Conservation (phyloP, 2,329 filamentous ascomycete genomes). For the Xylariaceae sp. region DNA sequence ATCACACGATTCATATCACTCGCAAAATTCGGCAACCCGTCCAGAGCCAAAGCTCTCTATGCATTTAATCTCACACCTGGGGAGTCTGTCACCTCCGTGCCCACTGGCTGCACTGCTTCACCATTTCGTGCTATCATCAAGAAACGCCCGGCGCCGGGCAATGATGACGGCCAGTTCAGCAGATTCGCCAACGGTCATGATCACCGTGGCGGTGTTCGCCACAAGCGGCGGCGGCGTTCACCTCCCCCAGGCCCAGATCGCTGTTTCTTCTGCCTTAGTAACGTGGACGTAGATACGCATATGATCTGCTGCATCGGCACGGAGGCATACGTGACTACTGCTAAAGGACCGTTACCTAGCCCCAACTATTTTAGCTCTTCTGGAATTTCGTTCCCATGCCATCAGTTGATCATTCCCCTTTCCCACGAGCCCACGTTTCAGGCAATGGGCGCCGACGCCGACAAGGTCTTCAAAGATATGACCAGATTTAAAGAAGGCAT, state of each 20-base stretch:
- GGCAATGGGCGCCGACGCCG: conserved; percentile 56
- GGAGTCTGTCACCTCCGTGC: conserved; percentile 55
- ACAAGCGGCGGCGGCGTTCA: conserved; percentile 43
- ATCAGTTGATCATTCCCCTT: conserved; percentile 87
- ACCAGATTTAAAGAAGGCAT: conserved; percentile 68
- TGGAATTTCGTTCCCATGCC: conserved; percentile 69
- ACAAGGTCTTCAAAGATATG: conserved; percentile 73
- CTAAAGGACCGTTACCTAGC: conserved; percentile 81
- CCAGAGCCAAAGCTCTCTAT: conserved; percentile 76
- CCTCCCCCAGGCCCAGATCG: conserved; percentile 63
- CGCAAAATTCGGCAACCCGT: conserved; percentile 67
- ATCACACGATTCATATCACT: conserved; percentile 89
- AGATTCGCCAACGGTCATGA: conserved; percentile 49
- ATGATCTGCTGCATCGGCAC: conserved; percentile 86
- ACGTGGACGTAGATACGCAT: conserved; percentile 75
- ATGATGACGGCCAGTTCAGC: conserved; percentile 43
- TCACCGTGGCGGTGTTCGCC: conserved; percentile 39
- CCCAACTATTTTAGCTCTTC: conserved; percentile 58
- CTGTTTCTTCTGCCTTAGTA: conserved; percentile 95
- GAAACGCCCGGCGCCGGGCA: conserved; percentile 49
- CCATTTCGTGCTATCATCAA: conserved; percentile 53
- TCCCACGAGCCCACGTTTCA: conserved; percentile 72
- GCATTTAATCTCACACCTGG: conserved; percentile 67
- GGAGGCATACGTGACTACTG: conserved; percentile 81
- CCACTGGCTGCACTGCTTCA: conserved; percentile 66